Base-by-base conservation (phyloP, 805 yeast genomes). In the Sugiyamaella floridensis region DNA sequence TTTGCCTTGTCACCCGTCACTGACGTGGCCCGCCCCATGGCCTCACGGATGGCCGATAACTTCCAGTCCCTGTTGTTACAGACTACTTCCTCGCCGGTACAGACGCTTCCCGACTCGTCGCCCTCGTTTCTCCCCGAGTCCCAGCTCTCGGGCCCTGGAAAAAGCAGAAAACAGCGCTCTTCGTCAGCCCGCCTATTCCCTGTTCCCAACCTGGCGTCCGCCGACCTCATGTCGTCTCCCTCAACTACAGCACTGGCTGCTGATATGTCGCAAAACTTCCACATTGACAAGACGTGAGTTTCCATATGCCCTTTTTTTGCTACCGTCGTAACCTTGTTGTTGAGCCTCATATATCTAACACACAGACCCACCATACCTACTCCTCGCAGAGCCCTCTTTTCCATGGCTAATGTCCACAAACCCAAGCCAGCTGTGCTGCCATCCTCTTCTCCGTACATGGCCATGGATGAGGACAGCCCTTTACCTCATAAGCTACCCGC, bases 261-360 rank as follows among this genome's bases (percentile, higher is more conserved):
- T 2, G 72, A 68, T 49, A 57, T 68, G 51, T 62, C 68, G 16
- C 69, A 64, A 57, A 68, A 69, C 57, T 69, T 68, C 55, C 68
- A 63, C 51, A 68, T 68, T 47, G 68, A 58, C 37, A 54, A 56
- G 48, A 61, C 59, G 37, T 32, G 37, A 32, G 37, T 32, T 32
- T 11, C 37, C 4, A 5, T 32, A 32, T 32, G 37, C 4, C 37
- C 37, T 32, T 14, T 14, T 32, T 32, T n/a, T n/a, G n/a, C n/a
- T n/a, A n/a, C n/a, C n/a, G n/a, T n/a, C n/a, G n/a, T n/a, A n/a
- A n/a, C n/a, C n/a, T n/a, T n/a, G n/a, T n/a, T n/a, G n/a, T n/a
- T n/a, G n/a, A n/a, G n/a, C n/a, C n/a, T n/a, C n/a, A n/a, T n/a
- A n/a, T n/a, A 10, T 14, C 37, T 32, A 56, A 37, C 47, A 22